phyloP scores from a whole-genome alignment of 2,329 filamentous ascomycete genomes.

The Claviceps sp. region DNA sequence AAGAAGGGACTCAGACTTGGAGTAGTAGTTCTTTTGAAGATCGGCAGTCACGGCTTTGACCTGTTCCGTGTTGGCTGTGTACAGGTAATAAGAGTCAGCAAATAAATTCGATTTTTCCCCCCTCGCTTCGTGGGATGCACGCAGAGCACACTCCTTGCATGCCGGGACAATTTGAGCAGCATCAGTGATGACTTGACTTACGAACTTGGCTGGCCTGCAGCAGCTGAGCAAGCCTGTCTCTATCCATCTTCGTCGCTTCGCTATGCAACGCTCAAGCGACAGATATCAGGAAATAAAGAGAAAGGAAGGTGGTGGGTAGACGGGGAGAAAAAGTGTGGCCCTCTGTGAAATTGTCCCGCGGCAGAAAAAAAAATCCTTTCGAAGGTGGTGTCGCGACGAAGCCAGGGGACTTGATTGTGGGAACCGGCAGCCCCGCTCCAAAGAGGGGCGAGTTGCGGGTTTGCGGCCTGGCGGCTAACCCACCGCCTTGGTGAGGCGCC shows the following conservation, averaged over 20 bases:
- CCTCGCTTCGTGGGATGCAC: not conserved
- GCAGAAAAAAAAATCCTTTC: conserved; percentile 8
- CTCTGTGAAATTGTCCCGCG: conserved; percentile 6
- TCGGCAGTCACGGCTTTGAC: conserved; percentile 83
- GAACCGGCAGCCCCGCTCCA: conserved; percentile 4
- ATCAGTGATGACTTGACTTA: conserved; percentile 33
- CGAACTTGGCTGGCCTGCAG: conserved; percentile 79
- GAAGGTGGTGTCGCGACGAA: conserved; percentile 1
- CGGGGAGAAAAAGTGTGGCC: conserved; percentile 4
- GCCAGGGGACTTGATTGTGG: not conserved
- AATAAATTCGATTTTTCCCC: not conserved
- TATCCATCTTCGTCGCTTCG: conserved; percentile 23
- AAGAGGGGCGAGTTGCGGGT: conserved; percentile 2
- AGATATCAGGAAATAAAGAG: conserved; percentile 4
- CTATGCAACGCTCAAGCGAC: conserved; percentile 6
- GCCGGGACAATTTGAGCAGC: conserved; percentile 3
- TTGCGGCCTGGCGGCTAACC: not conserved
- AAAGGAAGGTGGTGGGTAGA: not conserved
- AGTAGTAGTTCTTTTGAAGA: conserved; percentile 89
- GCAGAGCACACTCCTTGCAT: not conserved
- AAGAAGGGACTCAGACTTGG: conserved; percentile 68
- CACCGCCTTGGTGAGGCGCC: not conserved
- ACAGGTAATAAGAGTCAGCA: conserved; percentile 20
- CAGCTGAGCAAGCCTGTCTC: conserved; percentile 70
- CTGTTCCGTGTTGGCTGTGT: conserved; percentile 69